Base-by-base conservation (phyloP, 495 filamentous ascomycete species). In the Penicillium canariense region DNA sequence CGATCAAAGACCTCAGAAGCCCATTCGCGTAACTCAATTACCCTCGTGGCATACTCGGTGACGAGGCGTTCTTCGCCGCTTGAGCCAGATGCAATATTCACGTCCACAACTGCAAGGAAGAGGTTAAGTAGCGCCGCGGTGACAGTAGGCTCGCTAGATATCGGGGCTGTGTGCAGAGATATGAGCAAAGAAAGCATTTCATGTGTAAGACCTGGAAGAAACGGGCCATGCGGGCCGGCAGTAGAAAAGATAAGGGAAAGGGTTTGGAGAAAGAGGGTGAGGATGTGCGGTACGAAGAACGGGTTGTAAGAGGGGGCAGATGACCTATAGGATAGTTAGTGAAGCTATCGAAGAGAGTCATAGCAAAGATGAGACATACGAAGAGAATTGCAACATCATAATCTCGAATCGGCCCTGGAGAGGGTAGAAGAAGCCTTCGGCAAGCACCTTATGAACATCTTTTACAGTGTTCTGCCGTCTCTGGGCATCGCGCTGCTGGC, bases 391-490 rank as follows among this genome's bases (percentile, higher is more conserved):
- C 58, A 77, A 55, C 66, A 78, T 72, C 69, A 76, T 64, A 56
- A 75, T 61, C 66, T 77, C 62, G 66, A 72, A 68, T 58, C 76
- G 60, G 57, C 74, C 69, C 61, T 78, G 74, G 61, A 87, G 91
- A 66, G 15, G 94, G 84, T 71, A 88, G 81, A 97, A 96, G 74
- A 96, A 94, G 6, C 83, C 83, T 0, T 86, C 78, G 5, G 87
- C 78, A 35, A 96, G 81, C 28, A 96, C 76, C 22, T 83, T 81
- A 28, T 91, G 84, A 1, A 96, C 81, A 17, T 84, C 83, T 62
- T 92, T 96, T 7, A 86, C 76, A 23, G 85, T 86, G 1, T 84
- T 78, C 25, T 77, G 67, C 40, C 73, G 69, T 18, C 73, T 67
- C 30, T 76, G 63, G 1, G 70, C 61, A 12, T 72, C 72, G 27